Evolutionary conservation across 805 yeast species (phyloP), one percentile per base, ranked within the genome.

Genomic region (Naumovozyma dairenensis): DNA sequence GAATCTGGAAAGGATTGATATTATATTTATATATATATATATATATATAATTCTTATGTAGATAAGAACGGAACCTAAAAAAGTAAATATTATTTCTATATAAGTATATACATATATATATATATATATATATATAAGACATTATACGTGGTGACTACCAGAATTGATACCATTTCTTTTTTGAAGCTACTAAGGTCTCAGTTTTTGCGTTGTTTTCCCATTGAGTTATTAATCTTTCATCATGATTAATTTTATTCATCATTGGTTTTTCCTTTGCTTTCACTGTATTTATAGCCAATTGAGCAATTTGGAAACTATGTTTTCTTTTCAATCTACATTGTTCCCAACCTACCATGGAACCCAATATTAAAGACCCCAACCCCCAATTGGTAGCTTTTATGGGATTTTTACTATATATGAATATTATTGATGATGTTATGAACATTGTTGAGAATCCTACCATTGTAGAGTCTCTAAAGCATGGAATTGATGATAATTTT

Each of bases 271-370:
- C 57, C 43, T 60, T 59, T 5, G 44, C 43, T 12, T 59, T 59
- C 16, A 60, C 60, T 2, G 61, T 64, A 37, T 71, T 71, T 46
- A 74, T 77, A 0, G 94, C 94, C 48, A 71, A 58, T 37, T 73
- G 76, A 31, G 87, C 79, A 37, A 77, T 75, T 39, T 71, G 70
- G 52, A 74, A 68, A 35, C 81, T 74, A 42, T 73, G 71, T 48
- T 78, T 67, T 54, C 94, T 67, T 30, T 74, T 67, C 31, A 74
- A 66, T 38, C 94, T 67, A 56, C 97, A 87, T 58, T 85, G 94
- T 53, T 87, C 96, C 95, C 95, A 87, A 1, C 94, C 83, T 18
- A 82, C 76, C 0, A 82, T 67, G 29, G 83, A 75, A 1, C 96
- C 96, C 15, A 85, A 53, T 36, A 82, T 58, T 43, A 85, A 72